These are phyloP conservation scores for Kodamaea alishanica DNA, from an alignment of 1,139 yeast species.

Conservation along the genomic window DNA sequence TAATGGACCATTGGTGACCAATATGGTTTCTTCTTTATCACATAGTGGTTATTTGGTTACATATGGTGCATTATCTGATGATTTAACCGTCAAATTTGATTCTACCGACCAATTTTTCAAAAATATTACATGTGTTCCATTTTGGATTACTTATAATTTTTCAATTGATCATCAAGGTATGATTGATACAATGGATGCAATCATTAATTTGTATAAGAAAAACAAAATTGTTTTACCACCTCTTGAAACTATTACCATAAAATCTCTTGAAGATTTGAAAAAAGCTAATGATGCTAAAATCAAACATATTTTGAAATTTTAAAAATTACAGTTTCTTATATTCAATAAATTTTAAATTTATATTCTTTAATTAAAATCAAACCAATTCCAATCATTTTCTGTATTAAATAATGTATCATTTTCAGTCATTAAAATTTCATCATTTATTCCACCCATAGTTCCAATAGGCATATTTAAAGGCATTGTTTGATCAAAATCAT, in stretches of 20 bases:
- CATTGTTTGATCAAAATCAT: constrained; percentile 8
- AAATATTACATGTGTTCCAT: constrained; percentile 17
- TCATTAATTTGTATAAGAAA: constrained; percentile 13
- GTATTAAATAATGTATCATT: constrained; percentile 5
- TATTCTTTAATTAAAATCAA: constrained; percentile 13
- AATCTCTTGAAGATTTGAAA: too few relatives aligned
- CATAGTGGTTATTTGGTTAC: constrained; percentile 26
- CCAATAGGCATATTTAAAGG: constrained; percentile 1
- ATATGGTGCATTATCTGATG: constrained; percentile 24
- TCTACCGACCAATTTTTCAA: constrained; percentile 17
- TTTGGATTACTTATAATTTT: constrained; percentile 20
- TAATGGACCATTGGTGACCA: constrained; percentile 26
- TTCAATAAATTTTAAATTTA: not conserved
- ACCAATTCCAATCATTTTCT: constrained; percentile 15
- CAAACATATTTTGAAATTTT: too few relatives aligned
- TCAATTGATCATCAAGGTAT: constrained; percentile 15
- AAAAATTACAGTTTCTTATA: not conserved
- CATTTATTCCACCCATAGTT: constrained; percentile 14
- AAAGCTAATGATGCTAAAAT: too few relatives aligned
- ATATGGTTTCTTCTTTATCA: constrained; percentile 24
- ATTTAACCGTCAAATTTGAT: constrained; percentile 10
- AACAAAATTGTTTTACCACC: constrained; percentile 7
- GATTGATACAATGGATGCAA: constrained; percentile 13
- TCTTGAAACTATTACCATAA: too few relatives aligned
- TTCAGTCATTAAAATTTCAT: constrained; percentile 13